These are phyloP conservation scores for Metschnikowia kunwiensis DNA, from an alignment of 805 yeast genomes.

Conservation along the genomic window DNA sequence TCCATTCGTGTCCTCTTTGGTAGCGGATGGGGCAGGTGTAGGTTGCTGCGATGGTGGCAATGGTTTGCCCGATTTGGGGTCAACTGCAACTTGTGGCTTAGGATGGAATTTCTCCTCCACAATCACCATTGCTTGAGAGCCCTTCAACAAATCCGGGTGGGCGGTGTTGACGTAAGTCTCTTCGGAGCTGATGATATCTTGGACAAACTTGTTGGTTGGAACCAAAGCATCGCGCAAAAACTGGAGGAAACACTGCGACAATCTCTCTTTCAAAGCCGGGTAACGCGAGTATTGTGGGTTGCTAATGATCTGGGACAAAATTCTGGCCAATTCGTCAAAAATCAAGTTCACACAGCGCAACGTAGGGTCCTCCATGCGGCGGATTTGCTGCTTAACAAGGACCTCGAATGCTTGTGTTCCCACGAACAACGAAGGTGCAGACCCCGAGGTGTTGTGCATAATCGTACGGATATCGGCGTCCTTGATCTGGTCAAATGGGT, in stretches of 20 bases:
- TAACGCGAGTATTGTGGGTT: constrained; percentile 84
- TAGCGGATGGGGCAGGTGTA: constrained; percentile 24
- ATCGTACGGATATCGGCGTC: constrained; percentile 95
- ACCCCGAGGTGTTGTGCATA: constrained; percentile 94
- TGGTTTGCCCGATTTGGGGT: constrained; percentile 88
- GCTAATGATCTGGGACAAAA: constrained; percentile 75
- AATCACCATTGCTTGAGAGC: constrained; percentile 90
- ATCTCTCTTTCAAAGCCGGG: constrained; percentile 85
- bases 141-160: constrained; percentile 93
- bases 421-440: constrained; percentile 91
- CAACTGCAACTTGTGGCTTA: constrained; percentile 69
- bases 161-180: constrained; percentile 96
- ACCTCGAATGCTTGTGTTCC: constrained; percentile 98
- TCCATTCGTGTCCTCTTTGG: constrained; percentile 59
- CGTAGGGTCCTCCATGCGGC: constrained; percentile 91
- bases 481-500: constrained; percentile 94
- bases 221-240: constrained; percentile 72
- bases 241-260: constrained; percentile 74
- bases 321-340: constrained; percentile 92
- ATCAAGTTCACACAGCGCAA: constrained; percentile 83
- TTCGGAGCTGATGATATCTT: constrained; percentile 80
- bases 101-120: constrained; percentile 86
- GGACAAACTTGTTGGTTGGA: constrained; percentile 84
- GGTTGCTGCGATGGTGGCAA: constrained; percentile 44
- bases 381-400: constrained; percentile 70